Evolutionary conservation across 768 basidiomycete genomes (phyloP), one percentile per base, ranked within the genome.

Genomic region (Boletus vinaceobasis): DNA sequence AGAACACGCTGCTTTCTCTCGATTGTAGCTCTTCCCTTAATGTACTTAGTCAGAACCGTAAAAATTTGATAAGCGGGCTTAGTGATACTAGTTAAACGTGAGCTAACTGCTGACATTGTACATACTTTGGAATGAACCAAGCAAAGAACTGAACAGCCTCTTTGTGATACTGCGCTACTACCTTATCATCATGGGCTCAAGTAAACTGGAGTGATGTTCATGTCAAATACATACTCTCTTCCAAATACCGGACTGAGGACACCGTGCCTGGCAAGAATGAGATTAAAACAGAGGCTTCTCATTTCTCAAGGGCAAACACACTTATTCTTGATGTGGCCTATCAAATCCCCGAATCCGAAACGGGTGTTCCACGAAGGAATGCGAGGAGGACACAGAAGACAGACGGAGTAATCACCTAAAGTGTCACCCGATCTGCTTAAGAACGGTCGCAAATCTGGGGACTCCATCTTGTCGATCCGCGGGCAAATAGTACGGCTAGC

Each of bases 331-430:
- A 69, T 58, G 26, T 67, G 66, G 51, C 15, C 29, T 17, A 60
- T 23, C 40, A 67, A 26, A 43, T 56, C 55, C n/a, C 21, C 38
- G 2, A 43, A 43, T 13, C 67, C 62, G 31, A 62, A 58, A 8
- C 53, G 58, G 26, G 67, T 59, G 31, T 48, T 54, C 67, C 68
- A 68, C 32, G 65, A 70, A 32, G 65, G 65, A 43, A 68, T 59
- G 15, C 63, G 58, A 44, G 63, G 61, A 48, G 68, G 67, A 38
- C 68, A 68, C 27, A 47, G 56, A 45, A 65, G 63, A 39, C 67
- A 68, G 43, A 58, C 29, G 33, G 64, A 66, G 35, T 66, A 57
- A 40, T 58, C 67, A 14, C 55, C 27, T 1, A 59, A 44, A 14
- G 43, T 39, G 27, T 43, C 33, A 19, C 53, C 58, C 9, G 48